Conservation (phyloP, 2,329 filamentous ascomycete genomes). For the Colletotrichum trifolii region DNA sequence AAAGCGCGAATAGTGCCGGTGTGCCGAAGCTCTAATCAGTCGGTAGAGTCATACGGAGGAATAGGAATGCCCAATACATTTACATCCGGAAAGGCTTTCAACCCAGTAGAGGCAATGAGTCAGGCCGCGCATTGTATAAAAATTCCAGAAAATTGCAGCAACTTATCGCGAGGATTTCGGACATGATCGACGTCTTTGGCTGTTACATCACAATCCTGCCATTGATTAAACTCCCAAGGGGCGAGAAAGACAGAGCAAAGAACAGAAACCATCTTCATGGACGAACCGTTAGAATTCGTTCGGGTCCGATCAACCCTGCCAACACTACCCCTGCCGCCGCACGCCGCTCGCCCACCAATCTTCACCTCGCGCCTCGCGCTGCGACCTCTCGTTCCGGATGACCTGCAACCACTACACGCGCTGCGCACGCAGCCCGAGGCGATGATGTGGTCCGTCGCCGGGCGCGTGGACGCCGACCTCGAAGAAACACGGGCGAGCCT, state of each 20-base stretch:
- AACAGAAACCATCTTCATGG: conserved; percentile 4
- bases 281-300: conserved; percentile 42
- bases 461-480: conserved; percentile 54
- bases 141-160: too few relatives aligned
- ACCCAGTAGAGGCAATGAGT: too few relatives aligned
- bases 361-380: conserved; percentile 66
- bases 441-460: conserved; percentile 67
- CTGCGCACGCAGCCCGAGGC: conserved; percentile 69
- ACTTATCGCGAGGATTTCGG: too few relatives aligned
- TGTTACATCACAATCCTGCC: not conserved
- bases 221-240: not conserved
- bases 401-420: conserved; percentile 61
- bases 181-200: not conserved
- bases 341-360: conserved; percentile 51
- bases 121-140: too few relatives aligned
- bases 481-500: conserved; percentile 56
- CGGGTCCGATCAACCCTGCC: conserved; percentile 63
- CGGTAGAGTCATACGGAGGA: too few relatives aligned
- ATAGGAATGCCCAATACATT: too few relatives aligned
- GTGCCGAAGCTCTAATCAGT: too few relatives aligned
- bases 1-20: too few relatives aligned
- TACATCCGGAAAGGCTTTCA: too few relatives aligned
- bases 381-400: conserved; percentile 59
- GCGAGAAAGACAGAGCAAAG: not conserved
- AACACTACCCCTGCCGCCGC: conserved; percentile 52